Evolutionary conservation across 2,329 filamentous ascomycete genomes (phyloP).

Genomic region (Capronia epimyces): DNA sequence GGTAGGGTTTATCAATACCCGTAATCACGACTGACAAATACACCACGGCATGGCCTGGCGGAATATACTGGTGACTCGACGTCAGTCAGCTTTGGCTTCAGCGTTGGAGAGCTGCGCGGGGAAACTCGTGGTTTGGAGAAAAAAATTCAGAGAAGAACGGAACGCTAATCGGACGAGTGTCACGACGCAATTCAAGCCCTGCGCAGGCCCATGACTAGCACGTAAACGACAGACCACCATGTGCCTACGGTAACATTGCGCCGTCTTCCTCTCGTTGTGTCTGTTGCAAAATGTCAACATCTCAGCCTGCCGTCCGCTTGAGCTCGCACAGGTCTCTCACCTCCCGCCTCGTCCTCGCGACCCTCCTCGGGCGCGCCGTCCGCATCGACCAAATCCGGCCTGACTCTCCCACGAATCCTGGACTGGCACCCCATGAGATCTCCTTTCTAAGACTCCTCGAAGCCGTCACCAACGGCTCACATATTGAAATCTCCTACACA

Average conservation of each 20-base stretch:
- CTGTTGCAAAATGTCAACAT: slow-evolving; percentile 35
- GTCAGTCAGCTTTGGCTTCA: not conserved
- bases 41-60: not conserved
- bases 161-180: not conserved
- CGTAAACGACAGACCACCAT: not conserved
- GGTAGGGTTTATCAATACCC: too few species aligned
- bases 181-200: not conserved
- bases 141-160: slow-evolving; percentile 2
- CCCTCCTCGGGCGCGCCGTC: slow-evolving; percentile 79
- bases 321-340: slow-evolving; percentile 78
- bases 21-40: slow-evolving; percentile 2
- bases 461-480: slow-evolving; percentile 87
- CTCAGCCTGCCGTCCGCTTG: slow-evolving; percentile 60
- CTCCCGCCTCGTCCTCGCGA: slow-evolving; percentile 80
- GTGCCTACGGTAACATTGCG: not conserved
- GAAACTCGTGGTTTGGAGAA: not conserved
- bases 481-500: slow-evolving; percentile 93
- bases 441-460: slow-evolving; percentile 94
- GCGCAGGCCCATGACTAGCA: too few species aligned
- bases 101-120: not conserved
- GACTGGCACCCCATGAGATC: slow-evolving; percentile 85
- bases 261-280: not conserved
- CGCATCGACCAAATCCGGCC: slow-evolving; percentile 93
- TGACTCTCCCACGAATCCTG: slow-evolving; percentile 76
- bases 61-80: not conserved